These are phyloP conservation scores for Pestalotiopsis sp. DNA, from an alignment of 2,329 filamentous ascomycete genomes.

Conservation along the genomic window DNA sequence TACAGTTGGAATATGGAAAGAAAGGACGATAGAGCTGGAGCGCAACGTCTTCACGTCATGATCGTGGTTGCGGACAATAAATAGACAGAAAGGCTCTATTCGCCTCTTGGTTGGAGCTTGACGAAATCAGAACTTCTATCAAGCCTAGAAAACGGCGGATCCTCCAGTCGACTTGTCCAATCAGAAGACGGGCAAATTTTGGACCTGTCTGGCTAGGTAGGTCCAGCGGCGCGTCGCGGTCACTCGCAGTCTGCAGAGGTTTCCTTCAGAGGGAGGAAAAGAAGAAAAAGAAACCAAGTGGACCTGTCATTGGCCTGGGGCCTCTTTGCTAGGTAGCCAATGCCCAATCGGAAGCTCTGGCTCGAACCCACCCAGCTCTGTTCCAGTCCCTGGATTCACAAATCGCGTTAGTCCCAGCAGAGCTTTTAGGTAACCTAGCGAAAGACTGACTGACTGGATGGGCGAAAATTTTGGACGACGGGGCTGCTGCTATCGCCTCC, in stretches of 20 bases:
- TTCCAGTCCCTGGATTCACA: not conserved
- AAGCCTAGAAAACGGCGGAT: not conserved
- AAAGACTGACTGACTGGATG: not conserved
- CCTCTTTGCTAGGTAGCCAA: too few species aligned
- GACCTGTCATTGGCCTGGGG: too few species aligned
- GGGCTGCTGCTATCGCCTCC: constrained; percentile 21
- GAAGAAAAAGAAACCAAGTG: too few species aligned
- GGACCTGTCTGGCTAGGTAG: too few species aligned
- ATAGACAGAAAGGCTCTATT: not conserved
- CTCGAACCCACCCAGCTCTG: not conserved
- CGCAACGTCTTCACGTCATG: not conserved
- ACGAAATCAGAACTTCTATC: constrained; percentile 15
- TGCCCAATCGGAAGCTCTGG: not conserved
- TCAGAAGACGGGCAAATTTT: too few species aligned
- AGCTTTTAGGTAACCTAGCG: not conserved
- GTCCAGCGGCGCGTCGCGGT: too few species aligned
- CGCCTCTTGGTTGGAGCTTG: not conserved
- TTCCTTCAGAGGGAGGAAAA: not conserved
- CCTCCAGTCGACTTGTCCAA: too few species aligned
- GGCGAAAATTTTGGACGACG: constrained; percentile 23
- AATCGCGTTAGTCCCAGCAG: constrained; percentile 17
- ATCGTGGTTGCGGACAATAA: not conserved
- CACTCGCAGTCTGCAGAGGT: too few species aligned
- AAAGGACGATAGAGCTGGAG: not conserved
- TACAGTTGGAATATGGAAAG: not conserved